Percentiles rank a stretch among this genome's conserved stretches.
phyloP scores from a whole-genome alignment of 108 stramenopile genomes.

The Fistulifera pelliculosa region DNA sequence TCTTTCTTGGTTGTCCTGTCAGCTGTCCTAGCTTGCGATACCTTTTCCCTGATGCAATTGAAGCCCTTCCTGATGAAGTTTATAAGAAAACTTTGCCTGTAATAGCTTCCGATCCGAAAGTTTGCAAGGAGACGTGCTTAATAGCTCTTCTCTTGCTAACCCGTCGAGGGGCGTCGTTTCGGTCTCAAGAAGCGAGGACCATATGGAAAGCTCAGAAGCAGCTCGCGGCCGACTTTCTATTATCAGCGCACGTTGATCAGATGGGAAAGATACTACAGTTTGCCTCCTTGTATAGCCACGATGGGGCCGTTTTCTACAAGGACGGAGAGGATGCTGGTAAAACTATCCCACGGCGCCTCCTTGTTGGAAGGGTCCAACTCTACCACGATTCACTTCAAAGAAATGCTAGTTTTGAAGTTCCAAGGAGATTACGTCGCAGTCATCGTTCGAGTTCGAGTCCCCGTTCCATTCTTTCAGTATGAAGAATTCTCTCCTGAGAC shows the following conservation, averaged over 20 bases:
- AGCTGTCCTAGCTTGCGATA: conserved; percentile 61
- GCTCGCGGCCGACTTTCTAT: conserved; percentile 50
- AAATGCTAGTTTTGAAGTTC: conserved; percentile 70
- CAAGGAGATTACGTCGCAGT: conserved; percentile 43
- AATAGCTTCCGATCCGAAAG: conserved; percentile 61
- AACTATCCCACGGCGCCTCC: conserved; percentile 54
- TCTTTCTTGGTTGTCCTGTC: conserved; percentile 36
- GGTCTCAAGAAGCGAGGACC: conserved; percentile 48
- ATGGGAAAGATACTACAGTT: conserved; percentile 37
- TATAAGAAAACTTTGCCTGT: conserved; percentile 16
- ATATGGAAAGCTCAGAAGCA: conserved; percentile 83
- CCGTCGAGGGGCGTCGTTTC: conserved; percentile 56
- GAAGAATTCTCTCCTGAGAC: conserved; percentile 12
- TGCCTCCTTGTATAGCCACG: conserved; percentile 22
- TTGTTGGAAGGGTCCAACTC: conserved; percentile 61
- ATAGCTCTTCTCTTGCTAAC: conserved; percentile 58
- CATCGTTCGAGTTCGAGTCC: conserved; percentile 15
- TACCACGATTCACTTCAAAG: conserved; percentile 54
- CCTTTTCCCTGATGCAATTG: conserved; percentile 19
- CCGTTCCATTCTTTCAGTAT: conserved; percentile 27
- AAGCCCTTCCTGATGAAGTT: conserved; percentile 17
- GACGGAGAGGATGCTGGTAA: conserved; percentile 86
- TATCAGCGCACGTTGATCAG: conserved; percentile 49
- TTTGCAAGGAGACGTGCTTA: conserved; percentile 69
- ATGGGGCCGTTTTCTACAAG: conserved; percentile 41